These are phyloP conservation scores for Eutrema yunnanense DNA, from an alignment of 345 rosid species.

Conservation along the genomic window DNA sequence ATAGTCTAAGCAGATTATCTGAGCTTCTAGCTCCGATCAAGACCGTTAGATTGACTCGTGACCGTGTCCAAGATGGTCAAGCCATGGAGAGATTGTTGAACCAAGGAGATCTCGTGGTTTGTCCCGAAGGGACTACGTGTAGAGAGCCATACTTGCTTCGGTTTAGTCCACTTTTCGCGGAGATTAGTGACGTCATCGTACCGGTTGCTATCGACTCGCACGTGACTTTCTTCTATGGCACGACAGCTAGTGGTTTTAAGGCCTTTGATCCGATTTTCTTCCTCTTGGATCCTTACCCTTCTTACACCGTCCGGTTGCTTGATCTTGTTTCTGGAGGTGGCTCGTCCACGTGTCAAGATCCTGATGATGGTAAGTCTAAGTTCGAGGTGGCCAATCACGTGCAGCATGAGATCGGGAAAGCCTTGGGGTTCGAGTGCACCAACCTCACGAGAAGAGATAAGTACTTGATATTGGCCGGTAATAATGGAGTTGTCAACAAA, in stretches of 20 bases:
- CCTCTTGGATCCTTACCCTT: constrained; percentile 37
- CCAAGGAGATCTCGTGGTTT: constrained; percentile 42
- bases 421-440: constrained; percentile 50
- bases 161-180: constrained; percentile 58
- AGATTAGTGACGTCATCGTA: constrained; percentile 42
- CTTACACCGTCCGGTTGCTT: constrained; percentile 24
- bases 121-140: constrained; percentile 67
- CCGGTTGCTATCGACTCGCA: constrained; percentile 45
- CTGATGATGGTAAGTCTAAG: constrained; percentile 16
- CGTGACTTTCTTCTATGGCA: constrained; percentile 46
- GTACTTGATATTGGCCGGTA: constrained; percentile 51
- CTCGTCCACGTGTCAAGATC: constrained; percentile 19
- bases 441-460: constrained; percentile 52
- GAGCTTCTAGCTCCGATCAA: constrained; percentile 44
- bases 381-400: constrained; percentile 48
- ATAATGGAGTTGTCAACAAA: constrained; percentile 30
- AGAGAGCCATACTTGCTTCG: constrained; percentile 57
- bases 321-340: constrained; percentile 19
- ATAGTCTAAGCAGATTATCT: constrained; percentile 41
- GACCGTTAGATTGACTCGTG: constrained; percentile 36
- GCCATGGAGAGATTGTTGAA: constrained; percentile 31
- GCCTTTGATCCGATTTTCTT: constrained; percentile 44
- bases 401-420: constrained; percentile 39
- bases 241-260: constrained; percentile 53
- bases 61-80: constrained; percentile 35